phyloP scores from a whole-genome alignment of 2,329 filamentous ascomycete genomes.

The Sclerotinia borealis region DNA sequence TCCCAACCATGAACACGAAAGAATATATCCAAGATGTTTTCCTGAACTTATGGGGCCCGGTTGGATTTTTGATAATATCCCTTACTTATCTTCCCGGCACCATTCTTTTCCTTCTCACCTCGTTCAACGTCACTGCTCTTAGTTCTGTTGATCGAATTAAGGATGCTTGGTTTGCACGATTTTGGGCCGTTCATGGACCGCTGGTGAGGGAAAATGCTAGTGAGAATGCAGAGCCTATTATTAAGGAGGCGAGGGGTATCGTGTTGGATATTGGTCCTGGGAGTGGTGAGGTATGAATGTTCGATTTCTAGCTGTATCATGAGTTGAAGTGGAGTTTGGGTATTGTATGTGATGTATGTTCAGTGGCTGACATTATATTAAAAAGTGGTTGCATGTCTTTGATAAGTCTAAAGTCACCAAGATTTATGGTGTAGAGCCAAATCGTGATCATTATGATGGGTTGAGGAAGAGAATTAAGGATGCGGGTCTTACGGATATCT shows the following conservation, averaged over 20 bases:
- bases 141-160: conserved; percentile 35
- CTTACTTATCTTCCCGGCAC: conserved; percentile 47
- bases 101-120: conserved; percentile 38
- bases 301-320: conserved; percentile 37
- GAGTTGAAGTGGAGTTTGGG: conserved; percentile 21
- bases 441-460: conserved; percentile 43
- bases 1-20: conserved; percentile 1
- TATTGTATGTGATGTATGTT: background rate
- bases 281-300: conserved; percentile 50
- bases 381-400: conserved; percentile 13
- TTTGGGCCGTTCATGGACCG: conserved; percentile 54
- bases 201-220: conserved; percentile 39
- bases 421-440: conserved; percentile 62
- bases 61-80: conserved; percentile 47
- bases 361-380: conserved; percentile 50
- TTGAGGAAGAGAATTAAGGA: conserved; percentile 43
- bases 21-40: conserved; percentile 17
- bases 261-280: conserved; percentile 54
- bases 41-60: conserved; percentile 37
- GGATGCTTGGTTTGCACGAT: conserved; percentile 51
- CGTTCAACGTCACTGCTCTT: conserved; percentile 35
- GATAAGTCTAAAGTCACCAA: conserved; percentile 28
- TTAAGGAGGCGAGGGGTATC: conserved; percentile 24
- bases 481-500: conserved; percentile 49
- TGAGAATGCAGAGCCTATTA: conserved; percentile 41